A percentile compares a stretch with the other conserved stretches of the same genome.
phyloP scores from a whole-genome alignment of 306 rosid genomes.

The Corylus avellana region DNA sequence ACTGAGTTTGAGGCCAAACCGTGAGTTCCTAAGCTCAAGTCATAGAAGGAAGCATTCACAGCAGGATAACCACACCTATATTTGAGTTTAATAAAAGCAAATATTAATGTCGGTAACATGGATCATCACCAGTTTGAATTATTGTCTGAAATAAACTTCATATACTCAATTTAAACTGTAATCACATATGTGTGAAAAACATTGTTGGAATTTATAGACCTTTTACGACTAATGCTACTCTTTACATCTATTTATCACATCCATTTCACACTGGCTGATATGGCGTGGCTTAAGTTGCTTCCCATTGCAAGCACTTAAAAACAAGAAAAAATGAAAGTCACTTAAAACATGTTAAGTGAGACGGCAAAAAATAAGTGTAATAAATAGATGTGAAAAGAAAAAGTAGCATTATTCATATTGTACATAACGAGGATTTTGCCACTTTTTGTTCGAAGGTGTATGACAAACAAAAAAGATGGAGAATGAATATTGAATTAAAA shows the following conservation, averaged over 20 bases:
- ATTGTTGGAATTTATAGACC: background rate
- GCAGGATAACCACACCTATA: constrained; percentile 93
- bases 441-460: background rate
- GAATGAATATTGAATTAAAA: background rate
- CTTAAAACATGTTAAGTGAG: too few relatives aligned
- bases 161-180: background rate
- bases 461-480: background rate
- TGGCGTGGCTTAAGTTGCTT: too few relatives aligned
- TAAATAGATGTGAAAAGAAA: too few relatives aligned
- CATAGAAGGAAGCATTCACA: constrained; percentile 86
- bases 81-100: constrained; percentile 25
- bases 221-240: background rate
- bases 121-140: constrained; percentile 17
- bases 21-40: constrained; percentile 52
- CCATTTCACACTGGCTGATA: too few relatives aligned
- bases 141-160: constrained; percentile 13
- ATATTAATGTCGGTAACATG: constrained; percentile 30
- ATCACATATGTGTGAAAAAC: background rate
- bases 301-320: too few relatives aligned
- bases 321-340: too few relatives aligned
- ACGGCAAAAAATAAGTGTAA: too few relatives aligned
- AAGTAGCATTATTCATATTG: too few relatives aligned
- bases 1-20: too few relatives aligned
- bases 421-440: background rate
- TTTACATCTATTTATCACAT: too few relatives aligned